These are phyloP conservation scores for Aspergillus ustus DNA, from an alignment of 2,329 filamentous ascomycete genomes.

Conservation along the genomic window DNA sequence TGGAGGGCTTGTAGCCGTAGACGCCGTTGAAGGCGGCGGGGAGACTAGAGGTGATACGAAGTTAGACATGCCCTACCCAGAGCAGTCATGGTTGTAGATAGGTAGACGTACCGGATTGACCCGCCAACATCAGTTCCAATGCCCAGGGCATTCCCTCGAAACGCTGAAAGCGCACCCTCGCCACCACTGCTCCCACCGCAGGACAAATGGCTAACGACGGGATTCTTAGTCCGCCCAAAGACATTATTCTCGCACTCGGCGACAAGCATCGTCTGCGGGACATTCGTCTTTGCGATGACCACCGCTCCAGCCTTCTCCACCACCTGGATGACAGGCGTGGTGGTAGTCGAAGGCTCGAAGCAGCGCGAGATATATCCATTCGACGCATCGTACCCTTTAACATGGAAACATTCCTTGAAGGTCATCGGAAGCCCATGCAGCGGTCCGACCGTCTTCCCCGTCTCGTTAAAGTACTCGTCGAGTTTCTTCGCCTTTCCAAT, in stretches of 20 bases:
- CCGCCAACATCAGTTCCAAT: constrained; percentile 36
- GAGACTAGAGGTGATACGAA: neutral
- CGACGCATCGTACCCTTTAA: neutral
- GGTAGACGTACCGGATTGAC: constrained; percentile 11
- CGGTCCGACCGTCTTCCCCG: neutral
- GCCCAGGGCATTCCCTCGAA: constrained; percentile 35
- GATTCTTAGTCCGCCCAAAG: constrained; percentile 26
- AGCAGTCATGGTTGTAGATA: neutral
- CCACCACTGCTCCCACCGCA: constrained; percentile 32
- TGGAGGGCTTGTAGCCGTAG: constrained; percentile 4
- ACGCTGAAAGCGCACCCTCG: constrained; percentile 37
- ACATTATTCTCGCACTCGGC: constrained; percentile 28
- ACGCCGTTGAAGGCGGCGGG: constrained; percentile 2
- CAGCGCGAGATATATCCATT: neutral
- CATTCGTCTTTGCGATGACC: constrained; percentile 32
- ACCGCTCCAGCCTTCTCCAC: constrained; percentile 24
- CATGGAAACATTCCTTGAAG: constrained; percentile 2
- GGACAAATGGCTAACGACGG: constrained; percentile 21
- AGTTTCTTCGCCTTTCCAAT: neutral
- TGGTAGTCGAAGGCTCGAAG: neutral
- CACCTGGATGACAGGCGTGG: neutral
- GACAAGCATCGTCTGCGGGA: constrained; percentile 32
- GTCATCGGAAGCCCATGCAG: constrained; percentile 9
- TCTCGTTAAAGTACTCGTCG: constrained; percentile 1
- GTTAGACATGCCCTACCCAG: neutral